These are phyloP conservation scores for Ustilago hordei DNA, from an alignment of 1,284 basidiomycete species.

Conservation along the genomic window DNA sequence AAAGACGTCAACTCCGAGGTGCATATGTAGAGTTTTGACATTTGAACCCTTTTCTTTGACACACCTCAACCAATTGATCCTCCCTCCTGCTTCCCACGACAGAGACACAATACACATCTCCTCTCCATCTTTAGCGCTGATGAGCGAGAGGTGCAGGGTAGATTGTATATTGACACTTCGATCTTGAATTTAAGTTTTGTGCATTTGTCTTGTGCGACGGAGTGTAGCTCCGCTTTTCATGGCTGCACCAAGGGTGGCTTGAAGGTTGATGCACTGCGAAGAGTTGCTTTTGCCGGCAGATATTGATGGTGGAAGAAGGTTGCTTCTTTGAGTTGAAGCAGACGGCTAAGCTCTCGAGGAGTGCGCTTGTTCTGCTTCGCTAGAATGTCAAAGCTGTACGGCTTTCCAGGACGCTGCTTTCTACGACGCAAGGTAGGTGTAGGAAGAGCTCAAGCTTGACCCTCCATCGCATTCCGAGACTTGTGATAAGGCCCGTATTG, in stretches of 20 bases:
- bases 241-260: slow-evolving; percentile 2
- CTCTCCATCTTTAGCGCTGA: neutral
- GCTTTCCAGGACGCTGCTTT: neutral
- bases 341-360: neutral
- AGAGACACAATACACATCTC: slow-evolving; percentile 13
- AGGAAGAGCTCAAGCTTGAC: neutral
- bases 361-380: slow-evolving; percentile 7
- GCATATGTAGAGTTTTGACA: slow-evolving; percentile 22
- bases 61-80: neutral
- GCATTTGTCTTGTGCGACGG: neutral
- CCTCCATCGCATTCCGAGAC: neutral
- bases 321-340: neutral
- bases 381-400: neutral
- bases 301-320: neutral
- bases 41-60: slow-evolving; percentile 2
- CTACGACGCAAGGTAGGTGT: neutral
- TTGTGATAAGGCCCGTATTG: neutral
- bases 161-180: slow-evolving; percentile 28
- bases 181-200: slow-evolving; percentile 2
- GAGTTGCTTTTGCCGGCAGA: neutral
- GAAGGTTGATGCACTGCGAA: neutral
- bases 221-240: neutral
- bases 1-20: slow-evolving; percentile 13
- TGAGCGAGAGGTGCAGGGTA: slow-evolving; percentile 8
- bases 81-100: slow-evolving; percentile 26